Conservation (phyloP, 805 yeast genomes). For the Cyberlindnera misumaiensis region DNA sequence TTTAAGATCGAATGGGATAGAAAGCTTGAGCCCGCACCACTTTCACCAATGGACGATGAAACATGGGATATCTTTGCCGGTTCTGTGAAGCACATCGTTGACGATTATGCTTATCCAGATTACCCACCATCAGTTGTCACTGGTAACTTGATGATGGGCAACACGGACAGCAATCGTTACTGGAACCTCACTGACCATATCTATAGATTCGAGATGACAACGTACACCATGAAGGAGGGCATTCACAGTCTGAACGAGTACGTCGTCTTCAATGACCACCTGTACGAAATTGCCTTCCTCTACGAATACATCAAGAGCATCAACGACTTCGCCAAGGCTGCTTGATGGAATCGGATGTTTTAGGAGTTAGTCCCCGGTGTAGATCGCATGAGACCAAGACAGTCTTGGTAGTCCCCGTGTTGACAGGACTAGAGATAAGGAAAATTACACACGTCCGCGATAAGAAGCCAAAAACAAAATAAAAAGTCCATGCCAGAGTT, state of each 20-base stretch:
- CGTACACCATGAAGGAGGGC: slow-evolving; percentile 27
- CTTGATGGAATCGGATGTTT: neutral
- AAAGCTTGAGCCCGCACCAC: slow-evolving; percentile 13
- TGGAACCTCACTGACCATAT: slow-evolving; percentile 57
- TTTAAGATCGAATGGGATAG: slow-evolving; percentile 21
- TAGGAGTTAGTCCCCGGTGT: neutral
- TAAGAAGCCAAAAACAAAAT: too few species aligned
- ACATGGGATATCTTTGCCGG: slow-evolving; percentile 18
- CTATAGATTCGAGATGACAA: slow-evolving; percentile 52
- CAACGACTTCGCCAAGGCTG: slow-evolving; percentile 20
- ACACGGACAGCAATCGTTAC: slow-evolving; percentile 64
- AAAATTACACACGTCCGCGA: too few species aligned
- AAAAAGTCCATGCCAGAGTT: too few species aligned
- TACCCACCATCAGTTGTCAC: slow-evolving; percentile 35
- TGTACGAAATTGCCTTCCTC: slow-evolving; percentile 44
- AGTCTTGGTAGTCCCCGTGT: too few species aligned
- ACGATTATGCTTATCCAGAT: slow-evolving; percentile 26
- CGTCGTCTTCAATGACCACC: slow-evolving; percentile 42
- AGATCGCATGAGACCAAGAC: too few species aligned
- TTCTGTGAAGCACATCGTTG: slow-evolving; percentile 12
- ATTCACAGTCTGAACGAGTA: slow-evolving; percentile 56
- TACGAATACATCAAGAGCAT: slow-evolving; percentile 41
- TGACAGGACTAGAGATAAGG: too few species aligned
- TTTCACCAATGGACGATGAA: slow-evolving; percentile 10
- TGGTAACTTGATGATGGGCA: slow-evolving; percentile 57